Conservation (phyloP, 2,329 filamentous ascomycete genomes). For the Colletotrichum endophyticum region DNA sequence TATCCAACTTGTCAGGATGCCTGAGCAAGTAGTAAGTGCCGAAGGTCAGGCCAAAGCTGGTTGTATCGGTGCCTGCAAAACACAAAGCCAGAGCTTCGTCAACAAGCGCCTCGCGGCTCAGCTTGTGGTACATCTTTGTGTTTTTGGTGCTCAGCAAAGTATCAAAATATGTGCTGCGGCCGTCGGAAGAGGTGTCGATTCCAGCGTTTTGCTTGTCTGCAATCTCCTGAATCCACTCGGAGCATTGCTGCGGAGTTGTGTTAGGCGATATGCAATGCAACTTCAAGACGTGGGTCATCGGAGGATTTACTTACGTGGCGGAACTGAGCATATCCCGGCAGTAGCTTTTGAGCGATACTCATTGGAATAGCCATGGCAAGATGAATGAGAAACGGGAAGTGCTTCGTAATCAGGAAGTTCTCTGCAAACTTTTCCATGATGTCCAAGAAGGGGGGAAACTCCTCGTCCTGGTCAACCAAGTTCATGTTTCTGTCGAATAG, state of each 20-base stretch:
- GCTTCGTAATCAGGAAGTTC: not conserved
- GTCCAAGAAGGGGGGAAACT: not conserved
- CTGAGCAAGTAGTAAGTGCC: not conserved
- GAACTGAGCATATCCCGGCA: not conserved
- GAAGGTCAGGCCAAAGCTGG: not conserved
- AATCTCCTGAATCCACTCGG: not conserved
- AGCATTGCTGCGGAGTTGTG: not conserved
- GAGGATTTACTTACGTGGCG: not conserved
- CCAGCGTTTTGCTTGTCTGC: not conserved
- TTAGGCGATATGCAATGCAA: not conserved
- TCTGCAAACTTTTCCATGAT: not conserved
- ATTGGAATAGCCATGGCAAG: not conserved
- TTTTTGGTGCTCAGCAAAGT: not conserved
- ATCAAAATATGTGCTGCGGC: not conserved
- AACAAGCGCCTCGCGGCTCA: not conserved
- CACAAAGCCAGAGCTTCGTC: not conserved
- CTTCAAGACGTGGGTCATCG: too few species aligned
- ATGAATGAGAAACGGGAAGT: not conserved
- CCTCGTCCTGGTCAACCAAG: not conserved
- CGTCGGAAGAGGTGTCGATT: not conserved
- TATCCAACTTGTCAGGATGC: not conserved
- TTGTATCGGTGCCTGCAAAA: not conserved
- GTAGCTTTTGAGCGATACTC: not conserved
- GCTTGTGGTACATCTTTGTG: not conserved
- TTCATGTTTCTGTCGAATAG: not conserved